phyloP scores from a whole-genome alignment of 164 flowering plant genomes.

The grape (Vitis vinifera) region ASM3070453v1 NC_081818.1:22909001-22909500 shows the following conservation, averaged over 20 bases:
- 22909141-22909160: constrained; percentile 76
- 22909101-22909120: constrained; percentile 67
- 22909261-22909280: constrained; percentile 48
- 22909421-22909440: constrained; percentile 24
- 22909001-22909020: background rate
- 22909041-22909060: constrained; percentile 45
- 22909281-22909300: constrained; percentile 73
- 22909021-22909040: background rate
- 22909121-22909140: constrained; percentile 71
- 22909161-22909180: constrained; percentile 84
- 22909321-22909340: constrained; percentile 56
- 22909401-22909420: constrained; percentile 25
- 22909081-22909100: constrained; percentile 94
- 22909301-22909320: constrained; percentile 53
- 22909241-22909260: background rate
- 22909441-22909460: constrained; percentile 38
- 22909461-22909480: constrained; percentile 69
- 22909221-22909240: background rate
- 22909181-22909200: constrained; percentile 48
- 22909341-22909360: constrained; percentile 66
- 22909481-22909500: constrained; percentile 71
- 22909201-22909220: constrained; percentile 3
- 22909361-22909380: constrained; percentile 60
- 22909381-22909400: constrained; percentile 53
- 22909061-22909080: constrained; percentile 54